A percentile compares a stretch with the other conserved stretches of the same genome.
Evolutionary conservation across 202 grass and related monocot species (phyloP).

Genomic region (Panicum hallii): DNA sequence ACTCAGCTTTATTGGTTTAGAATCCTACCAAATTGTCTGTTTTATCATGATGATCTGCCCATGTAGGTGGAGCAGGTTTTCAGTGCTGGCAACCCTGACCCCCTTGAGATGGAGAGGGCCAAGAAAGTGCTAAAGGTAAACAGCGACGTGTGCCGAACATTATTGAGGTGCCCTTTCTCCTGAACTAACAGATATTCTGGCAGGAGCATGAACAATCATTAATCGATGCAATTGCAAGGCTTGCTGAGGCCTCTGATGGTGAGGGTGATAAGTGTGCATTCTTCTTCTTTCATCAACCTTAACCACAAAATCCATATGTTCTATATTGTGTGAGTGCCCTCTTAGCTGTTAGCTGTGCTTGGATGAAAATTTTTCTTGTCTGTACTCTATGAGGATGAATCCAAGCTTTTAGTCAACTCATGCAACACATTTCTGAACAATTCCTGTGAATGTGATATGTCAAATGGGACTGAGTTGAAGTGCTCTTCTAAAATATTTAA

Average conservation of each 20-base stretch:
- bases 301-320: neutral
- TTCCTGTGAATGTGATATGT: neutral
- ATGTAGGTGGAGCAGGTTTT: slow-evolving; percentile 87
- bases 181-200: no score
- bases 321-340: neutral
- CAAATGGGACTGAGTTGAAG: neutral
- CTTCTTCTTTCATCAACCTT: neutral
- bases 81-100: slow-evolving; percentile 68
- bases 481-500: neutral
- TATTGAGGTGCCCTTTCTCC: no score
- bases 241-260: slow-evolving; percentile 86
- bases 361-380: neutral
- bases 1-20: no score
- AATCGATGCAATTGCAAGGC: slow-evolving; percentile 80
- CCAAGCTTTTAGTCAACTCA: neutral
- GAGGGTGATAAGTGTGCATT: slow-evolving; percentile 82
- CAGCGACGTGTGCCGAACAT: no score
- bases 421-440: neutral
- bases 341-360: neutral
- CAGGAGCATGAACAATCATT: slow-evolving; percentile 92
- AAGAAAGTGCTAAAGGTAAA: slow-evolving; percentile 87
- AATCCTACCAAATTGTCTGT: no score
- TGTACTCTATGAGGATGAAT: neutral
- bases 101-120: slow-evolving; percentile 83
- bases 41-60: neutral